phyloP scores from a whole-genome alignment of 257 asterid genomes.

The Rhazya stricta region DNA sequence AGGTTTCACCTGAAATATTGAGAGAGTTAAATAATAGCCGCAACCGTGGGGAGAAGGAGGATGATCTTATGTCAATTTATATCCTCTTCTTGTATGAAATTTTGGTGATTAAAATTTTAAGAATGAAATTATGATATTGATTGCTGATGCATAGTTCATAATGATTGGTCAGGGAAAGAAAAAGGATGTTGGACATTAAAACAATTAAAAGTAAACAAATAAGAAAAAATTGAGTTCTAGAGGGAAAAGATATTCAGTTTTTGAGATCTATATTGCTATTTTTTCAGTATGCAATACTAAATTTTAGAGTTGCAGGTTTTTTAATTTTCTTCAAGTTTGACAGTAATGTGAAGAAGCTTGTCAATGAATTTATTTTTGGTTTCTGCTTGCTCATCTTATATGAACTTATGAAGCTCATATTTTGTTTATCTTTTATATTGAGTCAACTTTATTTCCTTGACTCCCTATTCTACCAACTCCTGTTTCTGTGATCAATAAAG shows the following conservation, averaged over 20 bases:
- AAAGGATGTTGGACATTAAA: background rate
- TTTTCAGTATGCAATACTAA: background rate
- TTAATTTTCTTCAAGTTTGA: background rate
- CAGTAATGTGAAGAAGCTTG: background rate
- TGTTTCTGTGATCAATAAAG: conserved; percentile 51
- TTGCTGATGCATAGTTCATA: background rate
- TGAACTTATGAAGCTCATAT: background rate
- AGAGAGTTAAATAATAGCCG: conserved; percentile 85
- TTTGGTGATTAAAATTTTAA: background rate
- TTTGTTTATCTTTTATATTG: background rate
- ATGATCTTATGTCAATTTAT: conserved; percentile 65
- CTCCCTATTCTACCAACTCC: conserved; percentile 49
- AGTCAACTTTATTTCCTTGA: conserved; percentile 36
- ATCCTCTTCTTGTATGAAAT: conserved; percentile 44
- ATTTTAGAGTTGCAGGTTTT: background rate
- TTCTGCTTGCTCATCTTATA: background rate
- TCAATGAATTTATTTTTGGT: background rate
- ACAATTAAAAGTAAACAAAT: background rate
- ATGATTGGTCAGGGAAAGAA: background rate
- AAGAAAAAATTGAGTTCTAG: background rate
- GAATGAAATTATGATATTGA: background rate
- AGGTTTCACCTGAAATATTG: conserved; percentile 91
- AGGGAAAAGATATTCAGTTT: background rate
- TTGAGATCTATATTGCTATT: background rate
- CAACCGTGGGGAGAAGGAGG: conserved; percentile 88